Evolutionary conservation across 352 stramenopile genomes (phyloP).

Genomic region (Phytophthora sansomeana): DNA sequence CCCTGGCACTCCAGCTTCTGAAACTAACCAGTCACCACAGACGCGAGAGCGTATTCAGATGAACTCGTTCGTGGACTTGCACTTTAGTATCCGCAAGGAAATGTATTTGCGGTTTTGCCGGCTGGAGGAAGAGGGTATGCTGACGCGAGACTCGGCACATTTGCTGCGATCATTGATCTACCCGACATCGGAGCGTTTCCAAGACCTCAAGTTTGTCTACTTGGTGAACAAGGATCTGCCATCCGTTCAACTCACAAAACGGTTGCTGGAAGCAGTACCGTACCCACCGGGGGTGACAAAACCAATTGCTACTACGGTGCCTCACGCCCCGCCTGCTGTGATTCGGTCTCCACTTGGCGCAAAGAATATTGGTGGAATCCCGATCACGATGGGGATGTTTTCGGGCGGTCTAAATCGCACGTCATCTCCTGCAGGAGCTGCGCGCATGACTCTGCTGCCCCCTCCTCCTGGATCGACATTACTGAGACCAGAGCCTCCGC

Average conservation of each 20-base stretch:
- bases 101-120: slow-evolving; percentile 88
- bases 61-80: slow-evolving; percentile 84
- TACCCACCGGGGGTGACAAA: slow-evolving; percentile 45
- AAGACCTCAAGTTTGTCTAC: slow-evolving; percentile 91
- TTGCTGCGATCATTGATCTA: slow-evolving; percentile 82
- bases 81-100: slow-evolving; percentile 88
- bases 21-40: slow-evolving; percentile 40
- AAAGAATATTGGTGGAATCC: slow-evolving; percentile 29
- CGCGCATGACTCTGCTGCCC: slow-evolving; percentile 40
- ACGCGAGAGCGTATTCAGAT: slow-evolving; percentile 67
- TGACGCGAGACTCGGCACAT: slow-evolving; percentile 76
- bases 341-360: slow-evolving; percentile 26
- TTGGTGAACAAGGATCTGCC: slow-evolving; percentile 87
- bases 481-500: slow-evolving; percentile 35
- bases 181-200: slow-evolving; percentile 82
- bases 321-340: slow-evolving; percentile 23
- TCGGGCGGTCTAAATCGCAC: slow-evolving; percentile 33
- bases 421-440: slow-evolving; percentile 32
- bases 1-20: slow-evolving; percentile 5
- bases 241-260: slow-evolving; percentile 78
- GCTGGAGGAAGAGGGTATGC: slow-evolving; percentile 76
- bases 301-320: slow-evolving; percentile 37
- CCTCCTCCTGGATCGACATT: slow-evolving; percentile 38
- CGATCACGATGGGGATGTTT: slow-evolving; percentile 50
- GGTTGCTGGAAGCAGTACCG: slow-evolving; percentile 76